Percentiles rank a stretch among this genome's conserved stretches.
Evolutionary conservation across 2,329 filamentous ascomycete genomes (phyloP).

Genomic region (Zelopaecilomyces penicillatus): DNA sequence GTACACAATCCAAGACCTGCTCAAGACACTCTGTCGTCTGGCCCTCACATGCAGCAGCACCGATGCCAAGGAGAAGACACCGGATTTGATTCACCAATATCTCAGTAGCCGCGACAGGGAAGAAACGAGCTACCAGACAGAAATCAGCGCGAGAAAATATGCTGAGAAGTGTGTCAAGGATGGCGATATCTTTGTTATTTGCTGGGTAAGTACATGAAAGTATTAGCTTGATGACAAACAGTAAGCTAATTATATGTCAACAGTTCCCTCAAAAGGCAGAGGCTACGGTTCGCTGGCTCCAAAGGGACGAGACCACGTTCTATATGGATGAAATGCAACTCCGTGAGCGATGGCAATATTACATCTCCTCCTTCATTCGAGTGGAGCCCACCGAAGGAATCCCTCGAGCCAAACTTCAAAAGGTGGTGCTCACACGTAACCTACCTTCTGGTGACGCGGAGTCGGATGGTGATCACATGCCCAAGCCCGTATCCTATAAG

Average conservation of each 20-base stretch:
- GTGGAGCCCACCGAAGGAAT: constrained; percentile 82
- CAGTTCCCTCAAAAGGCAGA: constrained; percentile 60
- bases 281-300: constrained; percentile 63
- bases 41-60: constrained; percentile 75
- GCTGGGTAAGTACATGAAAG: constrained; percentile 61
- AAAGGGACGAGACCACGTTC: constrained; percentile 65
- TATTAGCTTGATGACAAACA: not conserved
- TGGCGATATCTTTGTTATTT: constrained; percentile 80
- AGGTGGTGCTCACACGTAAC: constrained; percentile 64
- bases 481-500: constrained; percentile 52
- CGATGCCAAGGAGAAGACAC: constrained; percentile 87
- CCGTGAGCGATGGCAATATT: constrained; percentile 84
- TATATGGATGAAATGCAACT: constrained; percentile 83
- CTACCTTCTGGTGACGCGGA: constrained; percentile 54
- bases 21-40: constrained; percentile 72
- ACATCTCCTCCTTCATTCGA: constrained; percentile 85
- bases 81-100: constrained; percentile 83
- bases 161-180: constrained; percentile 92
- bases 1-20: constrained; percentile 85
- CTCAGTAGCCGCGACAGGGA: constrained; percentile 72
- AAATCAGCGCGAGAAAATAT: constrained; percentile 84
- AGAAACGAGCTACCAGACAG: constrained; percentile 80
- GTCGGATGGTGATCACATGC: constrained; percentile 54
- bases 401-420: constrained; percentile 53
- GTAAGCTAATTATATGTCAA: constrained; percentile 23